phyloP scores from a whole-genome alignment of 352 stramenopile species.

The Phytophthora sansomeana region DNA sequence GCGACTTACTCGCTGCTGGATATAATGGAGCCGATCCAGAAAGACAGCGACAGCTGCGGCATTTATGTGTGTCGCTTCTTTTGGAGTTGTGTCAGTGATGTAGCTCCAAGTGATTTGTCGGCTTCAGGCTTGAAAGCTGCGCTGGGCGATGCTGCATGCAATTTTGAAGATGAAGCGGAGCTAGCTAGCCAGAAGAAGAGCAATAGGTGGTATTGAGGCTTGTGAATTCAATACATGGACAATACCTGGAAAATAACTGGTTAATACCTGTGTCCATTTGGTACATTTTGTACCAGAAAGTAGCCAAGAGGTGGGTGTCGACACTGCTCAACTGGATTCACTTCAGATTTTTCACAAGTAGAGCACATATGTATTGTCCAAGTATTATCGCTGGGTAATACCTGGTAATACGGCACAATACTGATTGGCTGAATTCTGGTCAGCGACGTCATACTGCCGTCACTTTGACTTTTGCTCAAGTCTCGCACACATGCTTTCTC shows the following conservation, averaged over 20 bases:
- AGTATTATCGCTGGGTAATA: conserved; percentile 6
- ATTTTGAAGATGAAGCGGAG: conserved; percentile 8
- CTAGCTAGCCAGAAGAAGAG: too few relatives aligned
- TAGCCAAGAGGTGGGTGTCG: not conserved
- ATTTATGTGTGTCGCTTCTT: conserved; percentile 6
- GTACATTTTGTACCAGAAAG: not conserved
- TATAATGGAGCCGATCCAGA: conserved; percentile 4
- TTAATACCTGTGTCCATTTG: too few relatives aligned
- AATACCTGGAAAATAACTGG: too few relatives aligned
- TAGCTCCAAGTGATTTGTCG: conserved; percentile 1
- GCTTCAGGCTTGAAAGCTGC: not conserved
- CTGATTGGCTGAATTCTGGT: too few relatives aligned
- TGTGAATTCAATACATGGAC: conserved; percentile 5
- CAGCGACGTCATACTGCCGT: not conserved
- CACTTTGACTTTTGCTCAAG: not conserved
- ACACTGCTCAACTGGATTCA: not conserved
- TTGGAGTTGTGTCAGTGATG: not conserved
- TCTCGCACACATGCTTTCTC: not conserved
- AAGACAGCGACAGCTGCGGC: conserved; percentile 14
- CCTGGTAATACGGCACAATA: too few relatives aligned
- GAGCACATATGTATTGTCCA: conserved; percentile 2
- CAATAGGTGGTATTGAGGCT: too few relatives aligned
- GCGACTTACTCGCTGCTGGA: not conserved
- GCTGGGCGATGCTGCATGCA: not conserved
- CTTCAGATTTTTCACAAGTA: conserved; percentile 1